phyloP scores from a whole-genome alignment of 768 basidiomycete species.

The Mycena pura region DNA sequence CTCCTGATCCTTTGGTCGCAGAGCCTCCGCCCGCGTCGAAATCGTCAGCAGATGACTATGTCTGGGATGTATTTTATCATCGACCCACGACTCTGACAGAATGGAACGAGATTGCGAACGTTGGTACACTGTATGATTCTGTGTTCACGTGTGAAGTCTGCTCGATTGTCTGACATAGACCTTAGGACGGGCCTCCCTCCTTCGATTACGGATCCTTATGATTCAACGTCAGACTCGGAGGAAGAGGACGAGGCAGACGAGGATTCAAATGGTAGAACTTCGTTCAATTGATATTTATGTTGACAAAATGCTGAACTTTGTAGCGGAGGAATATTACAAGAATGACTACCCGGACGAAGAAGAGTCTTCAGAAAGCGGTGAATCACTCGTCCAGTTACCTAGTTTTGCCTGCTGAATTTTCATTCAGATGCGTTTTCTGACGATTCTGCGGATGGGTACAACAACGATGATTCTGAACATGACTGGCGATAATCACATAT shows the following conservation, averaged over 20 bases:
- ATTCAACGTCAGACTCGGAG: constrained; percentile 69
- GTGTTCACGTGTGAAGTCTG: neutral
- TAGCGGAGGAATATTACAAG: constrained; percentile 81
- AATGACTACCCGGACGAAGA: constrained; percentile 87
- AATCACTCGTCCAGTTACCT: constrained; percentile 2
- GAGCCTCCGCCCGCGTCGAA: neutral
- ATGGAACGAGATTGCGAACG: constrained; percentile 61
- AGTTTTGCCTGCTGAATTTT: neutral
- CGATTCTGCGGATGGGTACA: constrained; percentile 20
- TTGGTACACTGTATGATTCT: constrained; percentile 67
- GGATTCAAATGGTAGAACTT: constrained; percentile 75
- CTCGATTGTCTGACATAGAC: neutral
- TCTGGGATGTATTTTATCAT: constrained; percentile 87
- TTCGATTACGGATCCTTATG: constrained; percentile 58
- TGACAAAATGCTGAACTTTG: neutral
- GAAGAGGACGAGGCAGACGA: constrained; percentile 81
- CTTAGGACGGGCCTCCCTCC: constrained; percentile 70
- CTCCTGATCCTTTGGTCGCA: constrained; percentile 8
- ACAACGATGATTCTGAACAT: constrained; percentile 24
- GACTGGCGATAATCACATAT: constrained; percentile 25
- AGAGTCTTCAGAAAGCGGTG: constrained; percentile 43
- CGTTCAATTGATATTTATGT: neutral
- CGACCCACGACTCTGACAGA: constrained; percentile 64
- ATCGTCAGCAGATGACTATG: constrained; percentile 61
- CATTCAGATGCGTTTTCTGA: constrained; percentile 56